Evolutionary conservation across 208 protist genomes (phyloP), one percentile per base, ranked within the genome.

Genomic region (Polymyxa betae): DNA sequence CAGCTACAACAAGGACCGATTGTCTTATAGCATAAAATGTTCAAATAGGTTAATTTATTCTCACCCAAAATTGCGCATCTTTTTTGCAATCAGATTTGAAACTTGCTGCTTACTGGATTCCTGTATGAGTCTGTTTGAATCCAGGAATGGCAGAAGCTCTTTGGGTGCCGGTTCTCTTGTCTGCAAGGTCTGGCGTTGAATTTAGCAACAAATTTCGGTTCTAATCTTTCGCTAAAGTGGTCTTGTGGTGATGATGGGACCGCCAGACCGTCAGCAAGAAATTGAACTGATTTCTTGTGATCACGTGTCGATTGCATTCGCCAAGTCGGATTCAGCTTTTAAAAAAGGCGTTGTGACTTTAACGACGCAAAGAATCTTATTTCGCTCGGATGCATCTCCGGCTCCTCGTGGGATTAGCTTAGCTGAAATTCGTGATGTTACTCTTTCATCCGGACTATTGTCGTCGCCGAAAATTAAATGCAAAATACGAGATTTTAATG

Each of bases 381-480:
- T 82, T 82, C n/a, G n/a, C 49, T 60, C 24, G 72, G 35, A 82
- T 5, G 5, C 40, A 43, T 20, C n/a, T 5, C 72, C 5, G 16
- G 12, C 35, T 16, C 72, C 5, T 35, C 35, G n/a, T 43, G 16
- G 72, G 5, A 82, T 82, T 5, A 82, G 16, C 72, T 35, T 82
- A 20, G 72, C 16, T 12, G 10, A 82, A 5, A 82, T 82, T 20
- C 5, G 35, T 38, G n/a, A 5, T 5, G 72, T n/a, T 40, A 20
- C 35, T 35, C 35, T n/a, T 5, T 45, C 35, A 38, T 82, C 72
- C 5, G 5, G 16, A 20, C 16, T 82, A 82, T 82, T 77, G 1
- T 32, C 32, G 32, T 45, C 88, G 88, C 32, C 54, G 5, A 89
- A 77, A 89, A 38, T 60, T 38, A 60, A 89, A 60, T n/a, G 5